phyloP scores from a whole-genome alignment of 768 basidiomycete species.

The Lentinula raphanica region DNA sequence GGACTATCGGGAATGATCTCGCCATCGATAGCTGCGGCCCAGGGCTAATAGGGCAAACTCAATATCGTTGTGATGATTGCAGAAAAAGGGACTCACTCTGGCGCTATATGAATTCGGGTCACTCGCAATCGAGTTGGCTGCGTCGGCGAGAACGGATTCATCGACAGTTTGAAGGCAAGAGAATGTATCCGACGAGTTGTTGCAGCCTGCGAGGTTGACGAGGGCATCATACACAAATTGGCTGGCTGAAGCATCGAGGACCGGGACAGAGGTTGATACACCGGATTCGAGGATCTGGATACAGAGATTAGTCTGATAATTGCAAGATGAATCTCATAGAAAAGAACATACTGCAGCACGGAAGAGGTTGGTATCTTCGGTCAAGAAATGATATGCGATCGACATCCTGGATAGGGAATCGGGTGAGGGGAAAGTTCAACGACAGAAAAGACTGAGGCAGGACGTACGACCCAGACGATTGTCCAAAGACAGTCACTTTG shows the following conservation, averaged over 20 bases:
- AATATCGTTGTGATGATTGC: neutral
- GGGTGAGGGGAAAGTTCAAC: neutral
- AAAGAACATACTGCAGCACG: neutral
- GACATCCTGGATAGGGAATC: neutral
- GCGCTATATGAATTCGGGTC: neutral
- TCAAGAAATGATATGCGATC: neutral
- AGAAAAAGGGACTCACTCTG: neutral
- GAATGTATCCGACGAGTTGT: neutral
- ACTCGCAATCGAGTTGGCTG: neutral
- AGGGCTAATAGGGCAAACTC: constrained; percentile 6
- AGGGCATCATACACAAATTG: constrained; percentile 2
- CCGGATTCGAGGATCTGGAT: constrained; percentile 10
- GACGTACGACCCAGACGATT: neutral
- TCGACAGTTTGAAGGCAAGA: neutral
- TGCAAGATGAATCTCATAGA: no score
- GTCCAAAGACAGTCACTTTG: constrained; percentile 15
- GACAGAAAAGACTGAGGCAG: neutral
- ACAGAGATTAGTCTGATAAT: no score
- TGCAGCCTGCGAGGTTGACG: neutral
- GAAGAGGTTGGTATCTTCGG: neutral
- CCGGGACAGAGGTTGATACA: neutral
- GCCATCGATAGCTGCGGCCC: constrained; percentile 19
- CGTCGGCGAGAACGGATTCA: neutral
- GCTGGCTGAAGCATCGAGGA: neutral
- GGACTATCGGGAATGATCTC: constrained; percentile 20